phyloP scores from a whole-genome alignment of 2,329 filamentous ascomycete genomes.

The Venturia oleaginea region DNA sequence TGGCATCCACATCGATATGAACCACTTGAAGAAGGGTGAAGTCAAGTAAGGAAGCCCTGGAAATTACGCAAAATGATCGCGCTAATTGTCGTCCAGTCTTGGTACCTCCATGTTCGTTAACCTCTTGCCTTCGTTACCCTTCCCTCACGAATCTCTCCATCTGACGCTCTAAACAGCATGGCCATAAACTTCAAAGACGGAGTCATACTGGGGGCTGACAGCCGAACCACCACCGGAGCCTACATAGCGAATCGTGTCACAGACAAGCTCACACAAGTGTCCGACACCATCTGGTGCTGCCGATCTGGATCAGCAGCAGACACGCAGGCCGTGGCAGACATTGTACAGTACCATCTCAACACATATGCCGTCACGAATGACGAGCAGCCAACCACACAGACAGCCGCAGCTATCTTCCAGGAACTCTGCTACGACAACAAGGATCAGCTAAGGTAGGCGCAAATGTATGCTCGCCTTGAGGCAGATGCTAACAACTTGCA shows the following conservation, averaged over 20 bases:
- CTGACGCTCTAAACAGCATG: conserved; percentile 54
- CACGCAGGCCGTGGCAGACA: conserved; percentile 95
- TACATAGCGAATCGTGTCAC: conserved; percentile 99
- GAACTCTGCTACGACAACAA: conserved; percentile 98
- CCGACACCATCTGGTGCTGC: conserved; percentile 99
- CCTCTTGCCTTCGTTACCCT: conserved; percentile 16
- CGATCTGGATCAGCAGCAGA: conserved; percentile 95
- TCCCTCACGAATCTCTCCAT: conserved; percentile 19
- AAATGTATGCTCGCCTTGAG: not conserved
- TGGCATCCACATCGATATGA: conserved; percentile 99
- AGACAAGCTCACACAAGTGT: conserved; percentile 96
- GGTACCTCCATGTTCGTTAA: conserved; percentile 86
- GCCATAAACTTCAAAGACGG: conserved; percentile 98
- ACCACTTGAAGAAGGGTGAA: conserved; percentile 95
- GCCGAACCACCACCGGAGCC: conserved; percentile 90
- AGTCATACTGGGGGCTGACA: conserved; percentile 95
- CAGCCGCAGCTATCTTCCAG: conserved; percentile 91
- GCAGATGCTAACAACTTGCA: conserved; percentile 32
- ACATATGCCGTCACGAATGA: conserved; percentile 87
- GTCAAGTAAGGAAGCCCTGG: conserved; percentile 68
- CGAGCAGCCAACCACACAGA: conserved; percentile 86
- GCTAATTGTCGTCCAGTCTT: conserved; percentile 47
- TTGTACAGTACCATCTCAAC: conserved; percentile 92
- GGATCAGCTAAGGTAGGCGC: conserved; percentile 70
- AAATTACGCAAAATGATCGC: not conserved